Evolutionary conservation across 768 basidiomycete genomes (phyloP).

Genomic region (Amyloporia xantha): DNA sequence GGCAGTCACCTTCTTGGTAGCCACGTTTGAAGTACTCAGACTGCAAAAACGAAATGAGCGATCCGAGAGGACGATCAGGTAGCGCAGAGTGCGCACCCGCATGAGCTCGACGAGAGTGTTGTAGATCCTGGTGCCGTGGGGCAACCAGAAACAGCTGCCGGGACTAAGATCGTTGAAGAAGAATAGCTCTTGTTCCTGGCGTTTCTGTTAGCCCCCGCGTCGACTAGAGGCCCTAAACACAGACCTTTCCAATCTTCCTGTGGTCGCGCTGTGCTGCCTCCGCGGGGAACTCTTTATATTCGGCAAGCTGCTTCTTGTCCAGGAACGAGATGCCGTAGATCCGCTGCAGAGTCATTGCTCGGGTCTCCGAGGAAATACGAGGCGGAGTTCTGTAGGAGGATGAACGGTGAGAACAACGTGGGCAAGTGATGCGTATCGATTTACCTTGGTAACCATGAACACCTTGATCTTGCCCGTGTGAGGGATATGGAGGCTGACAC

Average conservation of each 20-base stretch:
- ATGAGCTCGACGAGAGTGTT: conserved; percentile 88
- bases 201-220: neutral
- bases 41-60: conserved; percentile 33
- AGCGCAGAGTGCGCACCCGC: conserved; percentile 54
- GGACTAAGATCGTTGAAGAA: conserved; percentile 98
- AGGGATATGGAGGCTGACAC: conserved; percentile 95
- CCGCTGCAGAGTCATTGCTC: conserved; percentile 87
- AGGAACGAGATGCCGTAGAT: conserved; percentile 99
- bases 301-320: conserved; percentile 89
- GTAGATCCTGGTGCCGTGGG: conserved; percentile 95
- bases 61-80: neutral
- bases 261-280: conserved; percentile 99
- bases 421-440: no score
- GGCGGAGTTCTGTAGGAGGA: conserved; percentile 72
- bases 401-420: no score
- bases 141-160: conserved; percentile 94
- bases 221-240: conserved; percentile 8
- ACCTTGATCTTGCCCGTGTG: conserved; percentile 98
- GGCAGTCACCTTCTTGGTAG: conserved; percentile 78
- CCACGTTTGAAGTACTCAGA: conserved; percentile 91
- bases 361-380: conserved; percentile 96
- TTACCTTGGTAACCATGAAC: conserved; percentile 91
- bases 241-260: conserved; percentile 84
- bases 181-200: conserved; percentile 90
- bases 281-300: conserved; percentile 92